Conservation (phyloP, 2,329 filamentous ascomycete genomes). For the Dactylellina cionopaga region DNA sequence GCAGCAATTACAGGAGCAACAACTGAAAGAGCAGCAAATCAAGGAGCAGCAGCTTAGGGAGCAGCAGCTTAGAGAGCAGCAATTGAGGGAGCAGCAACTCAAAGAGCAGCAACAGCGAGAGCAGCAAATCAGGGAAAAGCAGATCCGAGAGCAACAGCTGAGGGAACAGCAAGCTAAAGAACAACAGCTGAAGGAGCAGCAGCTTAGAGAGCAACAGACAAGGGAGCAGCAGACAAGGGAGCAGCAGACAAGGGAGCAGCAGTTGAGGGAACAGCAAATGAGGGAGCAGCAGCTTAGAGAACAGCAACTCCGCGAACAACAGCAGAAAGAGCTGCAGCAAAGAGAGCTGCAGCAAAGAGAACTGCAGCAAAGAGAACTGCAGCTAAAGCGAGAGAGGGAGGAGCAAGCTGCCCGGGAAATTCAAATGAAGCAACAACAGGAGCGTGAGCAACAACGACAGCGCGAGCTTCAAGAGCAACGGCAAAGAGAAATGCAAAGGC, state of each 20-base stretch:
- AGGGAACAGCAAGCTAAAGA: slow-evolving; percentile 25
- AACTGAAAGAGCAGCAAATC: slow-evolving; percentile 17
- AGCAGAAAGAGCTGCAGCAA: slow-evolving; percentile 19
- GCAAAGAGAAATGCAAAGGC: slow-evolving; percentile 43
- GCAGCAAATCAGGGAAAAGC: slow-evolving; percentile 23
- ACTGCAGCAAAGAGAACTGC: slow-evolving; percentile 32
- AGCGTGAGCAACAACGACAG: slow-evolving; percentile 49
- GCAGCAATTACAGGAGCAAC: slow-evolving; percentile 3
- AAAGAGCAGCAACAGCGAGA: slow-evolving; percentile 18
- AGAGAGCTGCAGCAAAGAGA: slow-evolving; percentile 30
- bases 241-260: slow-evolving; percentile 36
- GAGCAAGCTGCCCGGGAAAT: slow-evolving; percentile 35
- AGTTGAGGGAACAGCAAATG: slow-evolving; percentile 32
- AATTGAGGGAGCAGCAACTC: slow-evolving; percentile 12
- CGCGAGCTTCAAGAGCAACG: slow-evolving; percentile 48
- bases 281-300: slow-evolving; percentile 39
- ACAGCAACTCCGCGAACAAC: slow-evolving; percentile 32
- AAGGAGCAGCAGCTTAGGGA: slow-evolving; percentile 26
- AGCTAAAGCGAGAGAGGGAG: slow-evolving; percentile 31
- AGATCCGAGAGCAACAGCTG: slow-evolving; percentile 24
- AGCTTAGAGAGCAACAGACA: slow-evolving; percentile 25
- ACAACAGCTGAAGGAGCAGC: slow-evolving; percentile 28
- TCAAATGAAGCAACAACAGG: slow-evolving; percentile 45
- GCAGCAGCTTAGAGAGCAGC: slow-evolving; percentile 23
- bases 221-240: slow-evolving; percentile 29